These are phyloP conservation scores for Boletus rubroflammeus DNA, from an alignment of 768 basidiomycete genomes.

Conservation along the genomic window DNA sequence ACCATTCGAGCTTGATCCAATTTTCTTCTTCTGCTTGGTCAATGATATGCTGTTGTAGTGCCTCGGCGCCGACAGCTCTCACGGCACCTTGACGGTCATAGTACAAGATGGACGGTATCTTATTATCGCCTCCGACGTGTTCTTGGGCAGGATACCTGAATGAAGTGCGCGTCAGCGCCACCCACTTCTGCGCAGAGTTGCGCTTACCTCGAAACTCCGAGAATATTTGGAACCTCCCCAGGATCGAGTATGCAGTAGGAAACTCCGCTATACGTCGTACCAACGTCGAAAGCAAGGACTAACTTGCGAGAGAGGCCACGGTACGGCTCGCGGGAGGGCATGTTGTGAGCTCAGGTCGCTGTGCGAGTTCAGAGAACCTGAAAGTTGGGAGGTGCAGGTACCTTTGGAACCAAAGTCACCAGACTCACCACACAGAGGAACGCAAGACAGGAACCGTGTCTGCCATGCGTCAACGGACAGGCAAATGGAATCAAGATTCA, in stretches of 20 bases:
- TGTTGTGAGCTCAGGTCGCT: slow-evolving; percentile 7
- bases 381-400: not conserved
- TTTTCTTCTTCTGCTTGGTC: slow-evolving; percentile 37
- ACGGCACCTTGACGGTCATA: slow-evolving; percentile 40
- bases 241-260: slow-evolving; percentile 37
- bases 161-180: not conserved
- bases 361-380: not conserved
- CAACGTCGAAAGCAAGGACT: slow-evolving; percentile 43
- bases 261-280: slow-evolving; percentile 42
- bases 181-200: not conserved
- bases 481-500: not conserved
- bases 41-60: slow-evolving; percentile 33
- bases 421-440: not conserved
- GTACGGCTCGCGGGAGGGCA: slow-evolving; percentile 32
- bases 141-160: slow-evolving; percentile 46
- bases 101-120: slow-evolving; percentile 47
- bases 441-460: not conserved
- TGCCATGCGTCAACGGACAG: not conserved
- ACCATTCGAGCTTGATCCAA: slow-evolving; percentile 41
- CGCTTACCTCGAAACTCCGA: slow-evolving; percentile 25
- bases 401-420: not conserved
- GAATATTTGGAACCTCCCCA: slow-evolving; percentile 31
- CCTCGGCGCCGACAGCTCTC: slow-evolving; percentile 44
- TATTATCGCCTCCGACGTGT: slow-evolving; percentile 42
- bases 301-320: slow-evolving; percentile 38